Evolutionary conservation across 805 yeast species (phyloP).

Genomic region (Schwanniomyces vanrijiae): DNA sequence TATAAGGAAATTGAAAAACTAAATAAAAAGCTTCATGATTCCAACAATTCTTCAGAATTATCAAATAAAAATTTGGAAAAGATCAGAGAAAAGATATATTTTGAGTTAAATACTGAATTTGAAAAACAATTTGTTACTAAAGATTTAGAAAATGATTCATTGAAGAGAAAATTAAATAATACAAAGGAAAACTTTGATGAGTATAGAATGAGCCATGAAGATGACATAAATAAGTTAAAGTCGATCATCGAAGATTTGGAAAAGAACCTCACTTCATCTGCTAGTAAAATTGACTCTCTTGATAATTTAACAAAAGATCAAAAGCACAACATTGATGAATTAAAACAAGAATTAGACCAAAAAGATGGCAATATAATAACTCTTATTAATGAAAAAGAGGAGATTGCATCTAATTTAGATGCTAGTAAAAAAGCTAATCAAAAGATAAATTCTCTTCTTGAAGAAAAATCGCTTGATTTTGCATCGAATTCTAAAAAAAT

Average conservation of each 20-base stretch:
- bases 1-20: slow-evolving; percentile 5
- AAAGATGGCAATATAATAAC: neutral
- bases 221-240: neutral
- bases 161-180: slow-evolving; percentile 3
- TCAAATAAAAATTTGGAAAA: neutral
- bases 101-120: slow-evolving; percentile 23
- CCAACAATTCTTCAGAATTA: slow-evolving; percentile 4
- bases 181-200: slow-evolving; percentile 2
- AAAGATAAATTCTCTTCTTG: neutral
- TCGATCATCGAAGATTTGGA: neutral
- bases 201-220: neutral
- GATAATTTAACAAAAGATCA: neutral
- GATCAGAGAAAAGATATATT: slow-evolving; percentile 10
- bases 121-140: slow-evolving; percentile 21
- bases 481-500: neutral
- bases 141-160: slow-evolving; percentile 17
- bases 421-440: neutral
- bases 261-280: neutral
- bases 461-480: slow-evolving; percentile 3
- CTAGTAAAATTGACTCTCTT: neutral
- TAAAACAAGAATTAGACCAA: neutral
- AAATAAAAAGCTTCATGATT: slow-evolving; percentile 1
- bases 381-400: neutral
- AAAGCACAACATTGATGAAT: neutral
- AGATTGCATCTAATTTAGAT: neutral